Evolutionary conservation across 2,329 filamentous ascomycete genomes (phyloP), one percentile per base, ranked within the genome.

Genomic region (Aureobasidium sp.): DNA sequence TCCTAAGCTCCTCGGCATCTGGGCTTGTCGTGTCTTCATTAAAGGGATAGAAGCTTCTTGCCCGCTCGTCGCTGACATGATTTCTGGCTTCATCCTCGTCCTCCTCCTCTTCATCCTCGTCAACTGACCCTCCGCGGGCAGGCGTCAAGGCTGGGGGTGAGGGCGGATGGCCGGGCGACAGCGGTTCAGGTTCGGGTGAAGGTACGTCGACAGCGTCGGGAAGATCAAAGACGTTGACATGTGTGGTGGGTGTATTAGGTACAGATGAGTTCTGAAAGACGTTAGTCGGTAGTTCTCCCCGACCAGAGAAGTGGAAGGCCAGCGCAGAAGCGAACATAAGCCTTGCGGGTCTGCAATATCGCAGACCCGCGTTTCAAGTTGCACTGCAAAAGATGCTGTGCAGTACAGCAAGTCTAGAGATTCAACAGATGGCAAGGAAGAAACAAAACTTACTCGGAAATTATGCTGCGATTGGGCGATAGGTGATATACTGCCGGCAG

Each of bases 1-100:
- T 81, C 67, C 80, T 81, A 66, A 85, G 67, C 73, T 87, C 84
- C 11, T 78, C 78, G 66, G 83, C 82, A 62, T 82, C 79, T 7
- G 84, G 83, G 2, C 72, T 70, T 0, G 81, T 82, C 7, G 72
- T 77, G 67, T 87, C 84, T 69, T 87, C 83, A 53, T 78, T 75
- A 51, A 84, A 77, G 5, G 80, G 78, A 14, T 79, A 79, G 82
- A 82, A 84, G 58, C 77, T 68, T 45, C 62, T 70, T 41, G 71
- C 70, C 0, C 66, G 65, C 36, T 68, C 66, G 22, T 66, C 65
- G 34, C 53, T 47, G 31, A 56, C 31, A 45, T 59, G 61, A 20
- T 53, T 49, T 15, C 62, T 76, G 22, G 63, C 66, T 12, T 68
- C 70, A n/a, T 68, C 69, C 37, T 67, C 63, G 14, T 69, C 71